Base-by-base conservation (phyloP, 345 rosid genomes). In the Eucalyptus cloeziana region DNA sequence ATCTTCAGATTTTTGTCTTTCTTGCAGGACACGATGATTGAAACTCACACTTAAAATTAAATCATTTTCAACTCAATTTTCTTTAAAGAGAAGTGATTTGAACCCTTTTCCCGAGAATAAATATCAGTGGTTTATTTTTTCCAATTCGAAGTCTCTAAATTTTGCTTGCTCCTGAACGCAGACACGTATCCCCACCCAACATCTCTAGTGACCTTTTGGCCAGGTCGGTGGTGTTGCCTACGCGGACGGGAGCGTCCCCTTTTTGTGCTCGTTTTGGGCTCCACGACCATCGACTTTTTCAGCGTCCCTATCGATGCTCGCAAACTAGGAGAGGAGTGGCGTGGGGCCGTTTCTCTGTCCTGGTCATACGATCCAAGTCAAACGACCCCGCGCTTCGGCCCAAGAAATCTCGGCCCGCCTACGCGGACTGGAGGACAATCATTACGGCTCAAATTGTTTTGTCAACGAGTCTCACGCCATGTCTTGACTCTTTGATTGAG, bases 1-100 rank as follows among this genome's bases (percentile, higher is more conserved):
- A 2, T 2, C 0, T 0, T 58, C n/a, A 5, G 0, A 25, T 12
- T 58, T 58, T 58, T 5, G 1, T 0, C n/a, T 14, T 7, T 21
- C 1, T 51, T 51, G 8, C 0, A 0, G 3, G 9, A 3, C 1
- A 19, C 17, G 22, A 7, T 0, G 5, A 10, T 56, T 2, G 13
- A 56, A 24, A 56, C 3, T 0, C 1, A 2, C 2, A 2, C 0
- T 27, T 5, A 1, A 58, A 58, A 60, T 27, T 60, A 52, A 52
- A 19, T 52, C 25, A 0, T 7, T 52, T 52, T 21, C 2, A 21
- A 2, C 10, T 8, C 10, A 52, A 4, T 52, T 7, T 7, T 21
- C 3, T 4, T 4, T 21, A 52, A 52, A 8, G 2, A 21, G 0
- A 52, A 52, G 10, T 21, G 25, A 1, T 3, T 52, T 0, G 10